Evolutionary conservation across 345 rosid species (phyloP).

Genomic region (Cardamine resedifolia): DNA sequence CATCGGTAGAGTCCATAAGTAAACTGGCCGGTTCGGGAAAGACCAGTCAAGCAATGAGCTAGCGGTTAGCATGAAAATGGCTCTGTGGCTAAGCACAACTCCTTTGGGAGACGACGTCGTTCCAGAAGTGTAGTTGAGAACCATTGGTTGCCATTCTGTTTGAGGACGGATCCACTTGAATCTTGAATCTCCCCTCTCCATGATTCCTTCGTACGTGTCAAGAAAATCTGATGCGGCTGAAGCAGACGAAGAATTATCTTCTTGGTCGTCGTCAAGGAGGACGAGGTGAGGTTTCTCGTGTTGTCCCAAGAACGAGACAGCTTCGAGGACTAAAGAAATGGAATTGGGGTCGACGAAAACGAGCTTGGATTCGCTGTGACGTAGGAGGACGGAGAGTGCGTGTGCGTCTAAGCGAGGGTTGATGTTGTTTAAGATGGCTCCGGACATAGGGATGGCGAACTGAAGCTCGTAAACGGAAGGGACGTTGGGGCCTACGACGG

Average conservation of each 20-base stretch:
- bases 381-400: constrained; percentile 48
- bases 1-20: constrained; percentile 66
- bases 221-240: constrained; percentile 34
- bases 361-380: constrained; percentile 61
- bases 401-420: constrained; percentile 62
- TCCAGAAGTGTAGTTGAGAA: constrained; percentile 68
- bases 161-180: constrained; percentile 52
- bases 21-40: constrained; percentile 47
- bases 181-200: constrained; percentile 43
- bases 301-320: constrained; percentile 41
- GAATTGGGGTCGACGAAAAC: constrained; percentile 56
- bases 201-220: constrained; percentile 49
- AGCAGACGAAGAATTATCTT: not conserved
- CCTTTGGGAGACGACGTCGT: constrained; percentile 70
- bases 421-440: constrained; percentile 61
- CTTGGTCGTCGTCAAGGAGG: constrained; percentile 47
- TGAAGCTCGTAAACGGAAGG: constrained; percentile 73
- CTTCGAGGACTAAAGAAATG: constrained; percentile 46
- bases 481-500: constrained; percentile 60
- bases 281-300: constrained; percentile 33
- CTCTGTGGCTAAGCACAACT: constrained; percentile 59
- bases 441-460: constrained; percentile 71
- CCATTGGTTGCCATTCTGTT: constrained; percentile 63
- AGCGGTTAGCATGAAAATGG: constrained; percentile 45
- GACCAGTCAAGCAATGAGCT: constrained; percentile 49